Percentiles rank a stretch among this genome's conserved stretches.
Conservation (phyloP, 2,329 filamentous ascomycete species). For the Apiospora pterosperma region DNA sequence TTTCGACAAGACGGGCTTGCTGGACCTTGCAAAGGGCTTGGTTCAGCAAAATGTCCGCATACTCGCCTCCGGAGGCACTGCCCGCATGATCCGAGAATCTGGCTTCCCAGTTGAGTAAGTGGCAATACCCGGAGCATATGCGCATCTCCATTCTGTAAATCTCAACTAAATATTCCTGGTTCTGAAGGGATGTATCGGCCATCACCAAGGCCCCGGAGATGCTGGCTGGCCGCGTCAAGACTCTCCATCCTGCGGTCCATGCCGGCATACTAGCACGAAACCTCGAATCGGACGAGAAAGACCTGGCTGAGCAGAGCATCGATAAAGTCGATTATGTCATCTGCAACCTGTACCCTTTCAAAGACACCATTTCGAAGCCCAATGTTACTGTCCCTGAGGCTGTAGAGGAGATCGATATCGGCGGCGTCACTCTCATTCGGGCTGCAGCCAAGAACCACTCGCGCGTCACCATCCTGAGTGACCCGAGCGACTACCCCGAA, state of each 20-base stretch:
- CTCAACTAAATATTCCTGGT: background rate
- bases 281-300: conserved; percentile 93
- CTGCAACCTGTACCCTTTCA: conserved; percentile 99
- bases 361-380: conserved; percentile 94
- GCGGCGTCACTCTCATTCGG: conserved; percentile 91
- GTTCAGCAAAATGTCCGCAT: conserved; percentile 87
- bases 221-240: conserved; percentile 78
- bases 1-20: conserved; percentile 95
- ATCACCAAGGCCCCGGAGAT: conserved; percentile 98
- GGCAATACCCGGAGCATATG: background rate
- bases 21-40: conserved; percentile 89
- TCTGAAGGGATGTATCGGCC: conserved; percentile 81
- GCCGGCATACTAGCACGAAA: conserved; percentile 90
- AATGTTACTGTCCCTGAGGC: conserved; percentile 96
- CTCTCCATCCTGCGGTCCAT: conserved; percentile 89
- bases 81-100: conserved; percentile 94
- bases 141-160: background rate
- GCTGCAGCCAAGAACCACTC: conserved; percentile 98
- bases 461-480: conserved; percentile 91
- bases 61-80: conserved; percentile 90
- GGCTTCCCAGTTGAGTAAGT: conserved; percentile 91
- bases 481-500: conserved; percentile 88
- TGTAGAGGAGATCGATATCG: conserved; percentile 98
- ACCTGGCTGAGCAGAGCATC: conserved; percentile 92
- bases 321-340: conserved; percentile 93